Conservation (phyloP, 164 flowering plant species). For the Tinospora cordifolia region DNA sequence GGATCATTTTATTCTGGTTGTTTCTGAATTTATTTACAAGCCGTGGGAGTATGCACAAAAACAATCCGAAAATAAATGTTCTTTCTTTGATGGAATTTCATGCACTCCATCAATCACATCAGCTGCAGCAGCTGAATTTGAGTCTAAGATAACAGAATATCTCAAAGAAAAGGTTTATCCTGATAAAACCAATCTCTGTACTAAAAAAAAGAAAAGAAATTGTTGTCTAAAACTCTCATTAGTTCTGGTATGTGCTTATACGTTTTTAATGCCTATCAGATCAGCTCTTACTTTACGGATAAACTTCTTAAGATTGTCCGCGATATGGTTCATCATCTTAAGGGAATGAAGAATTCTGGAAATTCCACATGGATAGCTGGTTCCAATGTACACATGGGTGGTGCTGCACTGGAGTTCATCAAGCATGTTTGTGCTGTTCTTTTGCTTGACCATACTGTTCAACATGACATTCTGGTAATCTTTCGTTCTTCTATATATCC, state of each 20-base stretch:
- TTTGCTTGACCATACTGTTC: constrained; percentile 80
- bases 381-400: constrained; percentile 40
- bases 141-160: constrained; percentile 41
- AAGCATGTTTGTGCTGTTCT: constrained; percentile 88
- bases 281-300: constrained; percentile 67
- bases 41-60: constrained; percentile 88
- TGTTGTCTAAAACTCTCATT: neutral
- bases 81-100: constrained; percentile 33
- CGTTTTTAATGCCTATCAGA: constrained; percentile 36
- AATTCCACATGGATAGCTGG: constrained; percentile 22
- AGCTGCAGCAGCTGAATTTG: constrained; percentile 62
- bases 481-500: neutral
- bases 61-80: constrained; percentile 38
- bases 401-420: constrained; percentile 81
- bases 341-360: constrained; percentile 31
- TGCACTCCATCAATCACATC: constrained; percentile 87
- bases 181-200: too few species aligned
- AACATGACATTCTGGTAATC: constrained; percentile 82
- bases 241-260: neutral
- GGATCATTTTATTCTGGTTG: constrained; percentile 72
- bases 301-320: constrained; percentile 64
- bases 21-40: constrained; percentile 68
- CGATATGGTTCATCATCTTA: constrained; percentile 46
- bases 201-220: neutral
- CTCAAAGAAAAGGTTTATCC: constrained; percentile 57